Evolutionary conservation across 148 eudicot species (phyloP), one percentile per base, ranked within the genome.

Genomic region (Rhododendron ovatum): DNA sequence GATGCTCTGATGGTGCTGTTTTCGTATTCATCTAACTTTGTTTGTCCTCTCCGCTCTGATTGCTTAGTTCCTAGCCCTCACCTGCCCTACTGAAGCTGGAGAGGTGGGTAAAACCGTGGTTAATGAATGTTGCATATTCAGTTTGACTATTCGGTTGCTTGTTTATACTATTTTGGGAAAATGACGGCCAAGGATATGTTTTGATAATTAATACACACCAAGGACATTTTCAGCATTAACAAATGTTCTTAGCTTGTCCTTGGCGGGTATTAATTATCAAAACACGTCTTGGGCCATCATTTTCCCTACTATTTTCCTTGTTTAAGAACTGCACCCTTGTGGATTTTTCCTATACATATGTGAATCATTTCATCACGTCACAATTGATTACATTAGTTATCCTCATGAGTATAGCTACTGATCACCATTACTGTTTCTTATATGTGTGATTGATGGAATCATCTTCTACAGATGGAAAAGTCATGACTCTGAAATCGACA

Each of bases 371-470:
- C 13, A 22, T 78, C 26, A 45, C 2, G 30, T 47, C 55, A 26
- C 20, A 11, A 47, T 4, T 13, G 35, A 37, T 39, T 39, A 28
- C 3, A 41, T 7, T 5, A 9, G 14, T 61, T 41, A 61, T 41
- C 37, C 26, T 82, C 10, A 3, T 63, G 51, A 37, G 22, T 39
- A 51, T 0, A 39, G 17, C 12, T 61, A 26, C 45, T 82, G 53
- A 65, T 45, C 18, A n/a, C 45, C 5, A 3, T 47, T 47, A 47
- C 8, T 78, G 59, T 86, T 67, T 73, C n/a, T 35, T 50, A 73
- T 82, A 0, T 13, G 86, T 89, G 84, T 89, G 73, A 75, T 81
- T 59, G 89, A 78, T 87, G 85, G 80, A 33, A 83, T 50, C 85
- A 43, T 65, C 12, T 82, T 79, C 41, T 82, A 85, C 55, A 80